A percentile compares a stretch with the other conserved stretches of the same genome.
phyloP scores from a whole-genome alignment of 257 asterid genomes.

The Henckelia pumila region DNA sequence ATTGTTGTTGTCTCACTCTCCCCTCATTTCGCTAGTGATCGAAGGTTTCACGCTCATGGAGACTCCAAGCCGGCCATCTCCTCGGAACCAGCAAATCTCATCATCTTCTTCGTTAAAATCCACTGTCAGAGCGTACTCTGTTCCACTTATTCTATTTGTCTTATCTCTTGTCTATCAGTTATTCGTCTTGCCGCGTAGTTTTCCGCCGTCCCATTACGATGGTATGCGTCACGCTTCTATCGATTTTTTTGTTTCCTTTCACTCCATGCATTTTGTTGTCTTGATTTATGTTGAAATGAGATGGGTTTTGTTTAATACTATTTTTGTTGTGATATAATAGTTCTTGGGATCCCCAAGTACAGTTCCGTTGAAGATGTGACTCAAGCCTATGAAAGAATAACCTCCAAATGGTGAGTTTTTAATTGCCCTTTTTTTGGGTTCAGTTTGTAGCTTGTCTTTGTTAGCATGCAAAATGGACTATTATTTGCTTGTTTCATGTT shows the following conservation, averaged over 20 bases:
- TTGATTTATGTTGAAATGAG: conserved; percentile 6
- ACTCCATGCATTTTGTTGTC: background rate
- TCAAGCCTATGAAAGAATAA: conserved; percentile 60
- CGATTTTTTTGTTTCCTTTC: background rate
- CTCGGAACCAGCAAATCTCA: conserved; percentile 26
- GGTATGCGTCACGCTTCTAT: conserved; percentile 38
- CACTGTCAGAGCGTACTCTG: conserved; percentile 51
- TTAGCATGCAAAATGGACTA: background rate
- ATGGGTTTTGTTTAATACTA: conserved; percentile 1
- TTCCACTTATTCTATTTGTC: conserved; percentile 66
- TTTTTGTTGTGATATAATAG: conserved; percentile 38
- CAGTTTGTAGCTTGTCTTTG: background rate
- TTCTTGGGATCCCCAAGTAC: conserved; percentile 62
- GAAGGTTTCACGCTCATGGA: conserved; percentile 29
- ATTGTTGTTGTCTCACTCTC: background rate
- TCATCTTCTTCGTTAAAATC: conserved; percentile 33
- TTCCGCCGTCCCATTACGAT: conserved; percentile 77
- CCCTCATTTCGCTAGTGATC: background rate
- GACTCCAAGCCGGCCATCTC: conserved; percentile 35
- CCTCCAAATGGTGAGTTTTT: conserved; percentile 51
- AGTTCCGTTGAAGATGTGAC: conserved; percentile 74
- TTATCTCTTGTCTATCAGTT: conserved; percentile 73
- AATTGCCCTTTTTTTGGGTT: background rate
- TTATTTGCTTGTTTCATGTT: conserved; percentile 9
- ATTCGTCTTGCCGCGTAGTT: conserved; percentile 67